Conservation (phyloP, 306 rosid species). For the Malus fusca region DNA sequence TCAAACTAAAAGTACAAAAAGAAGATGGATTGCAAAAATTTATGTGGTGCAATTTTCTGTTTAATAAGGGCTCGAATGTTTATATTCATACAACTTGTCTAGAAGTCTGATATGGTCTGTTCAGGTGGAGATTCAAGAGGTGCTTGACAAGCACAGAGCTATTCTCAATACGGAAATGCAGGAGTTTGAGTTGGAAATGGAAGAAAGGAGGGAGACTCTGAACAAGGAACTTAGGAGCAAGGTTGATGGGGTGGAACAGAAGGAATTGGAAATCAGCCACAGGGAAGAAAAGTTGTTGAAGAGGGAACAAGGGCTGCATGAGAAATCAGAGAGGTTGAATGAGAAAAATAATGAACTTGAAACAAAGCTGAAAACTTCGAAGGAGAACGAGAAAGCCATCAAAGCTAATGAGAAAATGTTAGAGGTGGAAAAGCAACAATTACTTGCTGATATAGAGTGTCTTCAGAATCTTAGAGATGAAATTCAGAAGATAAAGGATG, state of each 20-base stretch:
- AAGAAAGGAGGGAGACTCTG: conserved; percentile 39
- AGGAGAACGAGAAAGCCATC: conserved; percentile 56
- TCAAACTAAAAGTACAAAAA: background rate
- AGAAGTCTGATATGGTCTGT: conserved; percentile 22
- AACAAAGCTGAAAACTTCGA: conserved; percentile 36
- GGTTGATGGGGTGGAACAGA: conserved; percentile 40
- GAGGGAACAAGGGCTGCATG: conserved; percentile 56
- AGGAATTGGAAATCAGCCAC: conserved; percentile 64
- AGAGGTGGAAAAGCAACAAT: conserved; percentile 52
- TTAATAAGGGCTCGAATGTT: background rate
- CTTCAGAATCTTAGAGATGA: conserved; percentile 47
- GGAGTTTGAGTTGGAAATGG: conserved; percentile 63
- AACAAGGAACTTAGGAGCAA: conserved; percentile 44
- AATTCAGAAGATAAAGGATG: conserved; percentile 48
- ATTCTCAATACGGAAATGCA: conserved; percentile 39
- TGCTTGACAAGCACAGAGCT: conserved; percentile 52
- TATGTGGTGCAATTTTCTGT: background rate
- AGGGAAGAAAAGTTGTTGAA: conserved; percentile 58
- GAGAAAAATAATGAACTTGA: conserved; percentile 69
- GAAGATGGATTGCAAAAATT: background rate
- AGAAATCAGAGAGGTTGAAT: conserved; percentile 69
- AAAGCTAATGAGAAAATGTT: conserved; percentile 58
- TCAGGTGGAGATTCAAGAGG: conserved; percentile 66
- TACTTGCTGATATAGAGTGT: conserved; percentile 47
- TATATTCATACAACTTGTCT: conserved; percentile 8